Percentiles rank a stretch among this genome's conserved stretches.
Conservation (phyloP, 2,329 filamentous ascomycete species). For the Fusarium irregulare region DNA sequence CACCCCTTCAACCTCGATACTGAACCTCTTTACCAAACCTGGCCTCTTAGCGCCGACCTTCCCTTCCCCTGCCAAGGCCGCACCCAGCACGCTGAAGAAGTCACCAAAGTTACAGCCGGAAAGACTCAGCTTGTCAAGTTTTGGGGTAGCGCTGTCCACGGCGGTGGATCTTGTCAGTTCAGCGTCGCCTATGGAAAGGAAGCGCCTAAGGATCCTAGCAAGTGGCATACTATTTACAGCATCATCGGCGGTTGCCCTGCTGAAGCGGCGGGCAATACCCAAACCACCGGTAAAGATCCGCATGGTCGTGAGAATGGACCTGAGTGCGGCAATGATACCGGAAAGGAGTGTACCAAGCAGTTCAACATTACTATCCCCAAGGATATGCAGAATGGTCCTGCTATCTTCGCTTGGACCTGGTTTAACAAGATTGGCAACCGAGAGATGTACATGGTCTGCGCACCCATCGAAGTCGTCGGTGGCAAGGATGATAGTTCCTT, state of each 20-base stretch:
- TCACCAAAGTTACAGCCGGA: constrained; percentile 42
- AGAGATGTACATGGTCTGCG: constrained; percentile 90
- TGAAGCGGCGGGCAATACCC: constrained; percentile 39
- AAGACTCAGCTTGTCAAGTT: constrained; percentile 40
- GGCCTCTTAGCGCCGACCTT: constrained; percentile 34
- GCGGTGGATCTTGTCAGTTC: constrained; percentile 46
- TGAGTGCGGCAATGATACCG: constrained; percentile 38
- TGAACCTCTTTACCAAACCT: constrained; percentile 35
- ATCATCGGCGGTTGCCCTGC: constrained; percentile 45
- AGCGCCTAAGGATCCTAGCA: constrained; percentile 25
- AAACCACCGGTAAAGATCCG: constrained; percentile 15
- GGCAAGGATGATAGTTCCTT: constrained; percentile 47
- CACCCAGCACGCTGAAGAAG: constrained; percentile 33
- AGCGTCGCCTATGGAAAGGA: constrained; percentile 41
- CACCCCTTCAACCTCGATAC: constrained; percentile 47
- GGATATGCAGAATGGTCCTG: constrained; percentile 58
- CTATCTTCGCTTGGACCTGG: constrained; percentile 81
- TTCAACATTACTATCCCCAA: constrained; percentile 45
- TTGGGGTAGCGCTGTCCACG: constrained; percentile 47
- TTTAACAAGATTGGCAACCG: constrained; percentile 82
- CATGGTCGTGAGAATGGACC: constrained; percentile 37
- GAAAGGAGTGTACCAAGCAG: constrained; percentile 41
- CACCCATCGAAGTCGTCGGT: constrained; percentile 70
- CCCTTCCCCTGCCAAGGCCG: constrained; percentile 44
- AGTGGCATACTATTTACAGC: constrained; percentile 44